phyloP scores from a whole-genome alignment of 495 filamentous ascomycete species.

The Neurospora intermedia region DNA sequence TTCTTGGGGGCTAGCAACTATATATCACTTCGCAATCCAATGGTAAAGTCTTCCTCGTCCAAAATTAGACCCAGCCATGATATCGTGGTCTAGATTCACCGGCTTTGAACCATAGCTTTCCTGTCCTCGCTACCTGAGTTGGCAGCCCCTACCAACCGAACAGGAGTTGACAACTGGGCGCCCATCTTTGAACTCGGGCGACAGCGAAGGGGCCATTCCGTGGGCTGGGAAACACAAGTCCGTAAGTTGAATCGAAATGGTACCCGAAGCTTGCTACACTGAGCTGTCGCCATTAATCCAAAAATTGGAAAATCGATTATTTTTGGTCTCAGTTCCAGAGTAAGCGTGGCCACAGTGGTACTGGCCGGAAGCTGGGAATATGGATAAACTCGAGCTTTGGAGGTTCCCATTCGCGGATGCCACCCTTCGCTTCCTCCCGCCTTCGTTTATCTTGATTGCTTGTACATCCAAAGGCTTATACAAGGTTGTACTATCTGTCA shows the following conservation, averaged over 20 bases:
- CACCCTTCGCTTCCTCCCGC: neutral
- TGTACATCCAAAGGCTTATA: neutral
- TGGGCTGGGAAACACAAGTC: neutral
- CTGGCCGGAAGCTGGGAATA: neutral
- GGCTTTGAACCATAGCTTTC: neutral
- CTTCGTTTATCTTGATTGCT: neutral
- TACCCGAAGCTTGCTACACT: neutral
- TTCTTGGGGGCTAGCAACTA: neutral
- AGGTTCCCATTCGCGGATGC: neutral
- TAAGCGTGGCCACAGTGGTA: neutral
- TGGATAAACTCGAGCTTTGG: neutral
- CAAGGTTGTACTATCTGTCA: neutral
- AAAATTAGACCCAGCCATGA: neutral
- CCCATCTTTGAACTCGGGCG: neutral
- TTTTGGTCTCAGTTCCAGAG: neutral
- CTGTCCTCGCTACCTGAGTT: neutral
- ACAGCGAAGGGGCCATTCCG: neutral
- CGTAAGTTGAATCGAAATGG: neutral
- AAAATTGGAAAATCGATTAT: neutral
- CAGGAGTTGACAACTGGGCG: neutral
- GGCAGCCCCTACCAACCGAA: neutral
- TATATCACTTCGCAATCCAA: neutral
- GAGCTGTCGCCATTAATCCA: neutral
- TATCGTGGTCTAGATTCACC: neutral
- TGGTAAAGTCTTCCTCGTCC: neutral